These are phyloP conservation scores for Phytophthora pistaciae DNA, from an alignment of 352 stramenopile genomes.

Conservation along the genomic window DNA sequence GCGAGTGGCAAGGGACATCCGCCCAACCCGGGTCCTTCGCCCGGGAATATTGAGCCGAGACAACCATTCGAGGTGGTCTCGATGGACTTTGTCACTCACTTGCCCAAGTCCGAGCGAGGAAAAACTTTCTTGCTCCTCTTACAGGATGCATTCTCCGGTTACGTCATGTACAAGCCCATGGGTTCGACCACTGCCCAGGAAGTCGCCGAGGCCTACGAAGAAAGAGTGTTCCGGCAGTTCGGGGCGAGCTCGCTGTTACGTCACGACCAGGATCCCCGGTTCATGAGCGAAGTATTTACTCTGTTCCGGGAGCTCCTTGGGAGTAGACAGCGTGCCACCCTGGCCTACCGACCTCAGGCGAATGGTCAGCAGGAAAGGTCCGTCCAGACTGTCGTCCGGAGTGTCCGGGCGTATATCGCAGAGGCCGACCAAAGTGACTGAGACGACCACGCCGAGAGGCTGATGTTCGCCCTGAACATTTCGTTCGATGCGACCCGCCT, in stretches of 20 bases:
- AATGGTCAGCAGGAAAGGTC: constrained; percentile 47
- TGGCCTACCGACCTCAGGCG: constrained; percentile 38
- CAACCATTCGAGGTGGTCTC: constrained; percentile 14
- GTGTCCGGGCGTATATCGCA: constrained; percentile 23
- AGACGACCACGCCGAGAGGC: constrained; percentile 26
- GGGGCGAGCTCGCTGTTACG: constrained; percentile 29
- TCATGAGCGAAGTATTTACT: constrained; percentile 39
- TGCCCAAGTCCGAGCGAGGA: neutral
- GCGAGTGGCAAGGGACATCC: neutral
- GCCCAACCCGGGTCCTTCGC: neutral
- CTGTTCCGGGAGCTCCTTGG: constrained; percentile 31
- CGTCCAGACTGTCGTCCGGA: constrained; percentile 35
- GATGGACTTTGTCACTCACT: constrained; percentile 20
- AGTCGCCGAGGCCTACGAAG: constrained; percentile 33
- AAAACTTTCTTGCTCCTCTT: constrained; percentile 12
- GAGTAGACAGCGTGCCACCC: constrained; percentile 26
- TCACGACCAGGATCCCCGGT: constrained; percentile 32
- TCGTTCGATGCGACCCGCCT: constrained; percentile 18
- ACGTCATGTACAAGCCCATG: constrained; percentile 37
- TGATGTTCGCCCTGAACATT: constrained; percentile 33
- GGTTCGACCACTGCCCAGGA: constrained; percentile 4
- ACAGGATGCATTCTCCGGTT: neutral
- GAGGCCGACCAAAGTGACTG: constrained; percentile 38
- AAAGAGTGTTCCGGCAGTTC: constrained; percentile 30
- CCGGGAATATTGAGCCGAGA: constrained; percentile 4